These are phyloP conservation scores for Tardiomyces digboiensis DNA, from an alignment of 1,139 yeast species.

Conservation along the genomic window DNA sequence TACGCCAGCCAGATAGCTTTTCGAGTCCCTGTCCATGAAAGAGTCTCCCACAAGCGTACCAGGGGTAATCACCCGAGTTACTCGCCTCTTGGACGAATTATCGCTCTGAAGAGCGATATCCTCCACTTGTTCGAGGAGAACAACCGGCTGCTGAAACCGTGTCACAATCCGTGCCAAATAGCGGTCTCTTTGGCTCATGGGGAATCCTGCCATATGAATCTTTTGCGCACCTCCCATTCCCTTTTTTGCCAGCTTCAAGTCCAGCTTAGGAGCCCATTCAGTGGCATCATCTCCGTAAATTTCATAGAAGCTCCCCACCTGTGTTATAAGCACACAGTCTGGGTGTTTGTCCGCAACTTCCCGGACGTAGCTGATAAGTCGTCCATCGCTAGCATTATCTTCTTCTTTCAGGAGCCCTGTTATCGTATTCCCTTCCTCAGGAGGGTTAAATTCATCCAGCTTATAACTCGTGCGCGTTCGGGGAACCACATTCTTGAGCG, in stretches of 20 bases:
- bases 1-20: constrained; percentile 3
- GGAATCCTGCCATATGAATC: constrained; percentile 87
- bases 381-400: too few relatives aligned
- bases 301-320: constrained; percentile 89
- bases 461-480: too few relatives aligned
- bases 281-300: constrained; percentile 84
- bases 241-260: constrained; percentile 47
- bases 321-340: constrained; percentile 71
- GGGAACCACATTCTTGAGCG: too few relatives aligned
- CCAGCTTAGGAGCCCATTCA: constrained; percentile 58
- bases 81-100: constrained; percentile 49
- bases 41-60: constrained; percentile 90
- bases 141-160: constrained; percentile 7
- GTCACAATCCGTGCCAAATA: constrained; percentile 53
- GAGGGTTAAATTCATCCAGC: too few relatives aligned
- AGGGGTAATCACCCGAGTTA: constrained; percentile 78
- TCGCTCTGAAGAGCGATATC: constrained; percentile 8
- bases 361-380: not conserved
- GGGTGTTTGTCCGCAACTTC: constrained; percentile 30
- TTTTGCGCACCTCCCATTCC: constrained; percentile 13
- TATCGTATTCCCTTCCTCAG: too few relatives aligned
- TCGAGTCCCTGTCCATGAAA: constrained; percentile 42
- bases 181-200: constrained; percentile 57
- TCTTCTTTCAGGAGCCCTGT: too few relatives aligned
- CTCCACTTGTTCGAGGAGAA: constrained; percentile 7